These are phyloP conservation scores for Rhodotorula sp. DNA, from an alignment of 1,284 basidiomycete species.

Conservation along the genomic window DNA sequence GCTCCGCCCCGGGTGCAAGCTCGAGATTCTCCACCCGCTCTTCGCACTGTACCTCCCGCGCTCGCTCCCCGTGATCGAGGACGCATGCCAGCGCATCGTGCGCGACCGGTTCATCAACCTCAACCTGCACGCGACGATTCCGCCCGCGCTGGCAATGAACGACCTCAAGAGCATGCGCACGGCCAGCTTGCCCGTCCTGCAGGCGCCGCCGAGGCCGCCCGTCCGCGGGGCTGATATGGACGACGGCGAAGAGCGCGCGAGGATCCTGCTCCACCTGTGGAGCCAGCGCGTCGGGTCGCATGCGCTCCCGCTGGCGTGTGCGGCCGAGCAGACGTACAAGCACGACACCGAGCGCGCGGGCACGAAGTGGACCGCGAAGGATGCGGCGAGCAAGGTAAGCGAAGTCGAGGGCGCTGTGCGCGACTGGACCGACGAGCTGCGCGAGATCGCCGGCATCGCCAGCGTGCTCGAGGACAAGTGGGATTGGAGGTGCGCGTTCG, in stretches of 20 bases:
- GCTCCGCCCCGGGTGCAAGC: neutral
- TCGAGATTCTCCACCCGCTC: neutral
- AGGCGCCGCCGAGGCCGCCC: neutral
- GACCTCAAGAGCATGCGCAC: neutral
- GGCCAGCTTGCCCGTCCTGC: neutral
- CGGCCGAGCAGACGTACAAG: neutral
- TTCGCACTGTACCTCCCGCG: neutral
- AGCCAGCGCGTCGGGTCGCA: conserved; percentile 2
- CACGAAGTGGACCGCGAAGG: neutral
- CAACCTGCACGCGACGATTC: neutral
- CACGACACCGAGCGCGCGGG: neutral
- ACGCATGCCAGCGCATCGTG: conserved; percentile 3
- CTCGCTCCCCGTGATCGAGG: neutral
- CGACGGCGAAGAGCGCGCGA: neutral
- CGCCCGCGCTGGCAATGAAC: conserved; percentile 7
- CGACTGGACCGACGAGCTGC: conserved; percentile 4
- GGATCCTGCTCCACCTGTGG: neutral
- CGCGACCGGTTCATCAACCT: neutral
- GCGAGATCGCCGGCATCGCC: neutral
- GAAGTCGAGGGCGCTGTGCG: neutral
- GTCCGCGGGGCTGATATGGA: neutral
- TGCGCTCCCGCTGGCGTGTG: neutral
- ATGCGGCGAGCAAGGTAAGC: neutral
- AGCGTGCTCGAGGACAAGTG: neutral
- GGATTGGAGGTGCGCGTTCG: conserved; percentile 2